Percentiles rank a stretch among this genome's conserved stretches.
phyloP scores from a whole-genome alignment of 108 stramenopile genomes.

The Bacterosira constricta region DNA sequence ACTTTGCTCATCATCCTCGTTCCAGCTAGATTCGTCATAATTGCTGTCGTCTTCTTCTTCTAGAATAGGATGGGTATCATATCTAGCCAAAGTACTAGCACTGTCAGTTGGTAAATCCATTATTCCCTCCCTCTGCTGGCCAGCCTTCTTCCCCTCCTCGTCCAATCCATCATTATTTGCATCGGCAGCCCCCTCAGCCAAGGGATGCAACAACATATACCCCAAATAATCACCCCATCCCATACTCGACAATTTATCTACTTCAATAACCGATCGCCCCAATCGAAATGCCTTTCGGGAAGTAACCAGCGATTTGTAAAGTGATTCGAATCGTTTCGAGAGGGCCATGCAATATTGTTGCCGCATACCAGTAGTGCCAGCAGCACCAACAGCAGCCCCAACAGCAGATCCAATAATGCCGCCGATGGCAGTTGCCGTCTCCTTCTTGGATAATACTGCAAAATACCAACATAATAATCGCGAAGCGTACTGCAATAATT shows the following conservation, averaged over 20 bases:
- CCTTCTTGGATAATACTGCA: constrained; percentile 30
- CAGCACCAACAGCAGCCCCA: neutral
- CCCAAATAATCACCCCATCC: constrained; percentile 51
- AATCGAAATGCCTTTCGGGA: constrained; percentile 81
- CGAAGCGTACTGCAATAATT: constrained; percentile 68
- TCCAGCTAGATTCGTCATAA: constrained; percentile 10
- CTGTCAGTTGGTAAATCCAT: too few species aligned
- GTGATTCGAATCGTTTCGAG: constrained; percentile 41
- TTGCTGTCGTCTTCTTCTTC: constrained; percentile 16
- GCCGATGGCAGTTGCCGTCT: neutral
- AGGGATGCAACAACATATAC: constrained; percentile 38
- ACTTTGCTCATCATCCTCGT: neutral
- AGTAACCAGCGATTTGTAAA: constrained; percentile 62
- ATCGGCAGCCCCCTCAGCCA: constrained; percentile 14
- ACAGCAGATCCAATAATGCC: neutral
- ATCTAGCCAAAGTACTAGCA: neutral
- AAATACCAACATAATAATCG: constrained; percentile 71
- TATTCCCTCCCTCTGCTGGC: neutral
- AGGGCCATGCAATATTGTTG: constrained; percentile 10
- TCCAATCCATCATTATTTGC: neutral
- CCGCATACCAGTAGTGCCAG: neutral
- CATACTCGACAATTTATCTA: constrained; percentile 62
- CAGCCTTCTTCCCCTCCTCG: neutral
- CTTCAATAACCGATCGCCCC: constrained; percentile 71
- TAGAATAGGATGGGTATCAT: constrained; percentile 27